phyloP scores from a whole-genome alignment of 306 rosid species.

The Begonia peltatifolia region DNA sequence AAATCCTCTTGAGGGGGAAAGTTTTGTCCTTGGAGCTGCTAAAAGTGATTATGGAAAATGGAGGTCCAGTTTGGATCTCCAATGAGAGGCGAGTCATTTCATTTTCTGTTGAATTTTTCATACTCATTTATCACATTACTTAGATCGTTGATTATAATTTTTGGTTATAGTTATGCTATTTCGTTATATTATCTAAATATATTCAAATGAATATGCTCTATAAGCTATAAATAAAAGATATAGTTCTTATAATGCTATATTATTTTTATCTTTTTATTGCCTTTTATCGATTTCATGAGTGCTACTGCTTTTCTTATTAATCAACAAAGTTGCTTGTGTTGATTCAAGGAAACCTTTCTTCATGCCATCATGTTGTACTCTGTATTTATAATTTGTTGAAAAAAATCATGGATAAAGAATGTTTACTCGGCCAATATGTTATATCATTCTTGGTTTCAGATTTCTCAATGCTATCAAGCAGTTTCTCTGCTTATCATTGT shows the following conservation, averaged over 20 bases:
- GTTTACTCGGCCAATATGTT: conserved; percentile 12
- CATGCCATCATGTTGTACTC: not conserved
- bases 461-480: conserved; percentile 86
- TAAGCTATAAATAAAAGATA: not conserved
- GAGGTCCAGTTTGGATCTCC: conserved; percentile 59
- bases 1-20: conserved; percentile 88
- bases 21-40: conserved; percentile 91
- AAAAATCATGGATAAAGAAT: conserved; percentile 3
- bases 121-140: not conserved
- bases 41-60: conserved; percentile 83
- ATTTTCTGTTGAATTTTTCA: not conserved
- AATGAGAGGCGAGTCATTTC: conserved; percentile 70
- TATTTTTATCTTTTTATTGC: not conserved
- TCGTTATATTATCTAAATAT: not conserved
- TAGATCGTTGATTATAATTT: not conserved
- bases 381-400: conserved; percentile 7
- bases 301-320: not conserved
- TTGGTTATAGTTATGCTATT: not conserved
- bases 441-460: conserved; percentile 38
- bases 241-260: not conserved
- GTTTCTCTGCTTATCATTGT: conserved; percentile 81
- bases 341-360: conserved; percentile 1
- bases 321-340: not conserved
- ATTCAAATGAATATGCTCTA: not conserved
- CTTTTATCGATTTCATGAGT: not conserved